These are phyloP conservation scores for Penicillium thymicola DNA, from an alignment of 2,329 filamentous ascomycete genomes.

Conservation along the genomic window DNA sequence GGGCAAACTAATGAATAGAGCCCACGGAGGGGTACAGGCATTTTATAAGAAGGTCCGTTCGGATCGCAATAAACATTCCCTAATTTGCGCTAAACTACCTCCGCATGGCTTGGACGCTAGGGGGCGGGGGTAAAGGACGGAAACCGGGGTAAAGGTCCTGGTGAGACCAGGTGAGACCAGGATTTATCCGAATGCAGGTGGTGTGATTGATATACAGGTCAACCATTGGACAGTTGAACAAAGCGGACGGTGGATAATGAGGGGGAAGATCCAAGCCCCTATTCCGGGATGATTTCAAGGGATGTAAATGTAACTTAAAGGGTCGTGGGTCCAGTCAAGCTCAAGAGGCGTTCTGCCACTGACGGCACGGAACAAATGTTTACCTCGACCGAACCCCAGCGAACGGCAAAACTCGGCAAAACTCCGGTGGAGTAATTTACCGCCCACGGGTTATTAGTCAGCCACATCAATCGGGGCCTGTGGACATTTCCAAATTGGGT, in stretches of 20 bases:
- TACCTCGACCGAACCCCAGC: background rate
- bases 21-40: slow-evolving; percentile 23
- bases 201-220: slow-evolving; percentile 7
- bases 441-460: background rate
- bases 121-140: slow-evolving; percentile 13
- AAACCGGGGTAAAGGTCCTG: slow-evolving; percentile 21
- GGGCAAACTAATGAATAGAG: slow-evolving; percentile 29
- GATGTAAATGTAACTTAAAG: background rate
- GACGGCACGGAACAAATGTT: slow-evolving; percentile 12
- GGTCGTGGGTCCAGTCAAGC: slow-evolving; percentile 17
- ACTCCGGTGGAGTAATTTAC: slow-evolving; percentile 27
- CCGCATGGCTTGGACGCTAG: slow-evolving; percentile 26
- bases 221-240: slow-evolving; percentile 10
- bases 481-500: background rate
- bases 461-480: background rate
- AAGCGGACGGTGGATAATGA: slow-evolving; percentile 8
- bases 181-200: slow-evolving; percentile 24
- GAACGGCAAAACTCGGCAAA: slow-evolving; percentile 15
- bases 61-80: slow-evolving; percentile 15
- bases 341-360: slow-evolving; percentile 19
- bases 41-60: slow-evolving; percentile 22
- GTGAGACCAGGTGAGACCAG: slow-evolving; percentile 11
- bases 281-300: background rate
- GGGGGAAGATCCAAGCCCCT: slow-evolving; percentile 19
- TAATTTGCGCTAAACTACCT: slow-evolving; percentile 14